Conservation (phyloP, 169 alveolate genomes). For the Plasmodium cynomolgi region DNA sequence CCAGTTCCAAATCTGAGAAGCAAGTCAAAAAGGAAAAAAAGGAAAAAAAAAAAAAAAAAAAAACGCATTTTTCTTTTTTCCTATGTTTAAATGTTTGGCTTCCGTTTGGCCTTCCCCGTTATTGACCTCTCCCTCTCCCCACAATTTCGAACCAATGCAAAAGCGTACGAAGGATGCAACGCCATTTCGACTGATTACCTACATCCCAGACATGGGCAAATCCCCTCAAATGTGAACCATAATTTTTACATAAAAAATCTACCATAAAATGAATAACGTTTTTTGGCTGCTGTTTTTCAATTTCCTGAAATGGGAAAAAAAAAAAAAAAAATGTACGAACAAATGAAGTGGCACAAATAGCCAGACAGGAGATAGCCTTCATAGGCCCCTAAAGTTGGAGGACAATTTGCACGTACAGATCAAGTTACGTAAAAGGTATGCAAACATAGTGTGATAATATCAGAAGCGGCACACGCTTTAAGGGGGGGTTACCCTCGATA, state of each 20-base stretch:
- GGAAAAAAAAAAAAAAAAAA: neutral
- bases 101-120: neutral
- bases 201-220: constrained; percentile 81
- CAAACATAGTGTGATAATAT: neutral
- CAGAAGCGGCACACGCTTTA: neutral
- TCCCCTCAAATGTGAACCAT: constrained; percentile 83
- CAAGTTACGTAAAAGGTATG: neutral
- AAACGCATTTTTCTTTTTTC: neutral
- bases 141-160: neutral
- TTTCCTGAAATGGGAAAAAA: constrained; percentile 73
- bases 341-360: neutral
- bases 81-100: neutral
- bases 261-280: constrained; percentile 81
- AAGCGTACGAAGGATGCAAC: neutral
- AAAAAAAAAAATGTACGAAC: neutral
- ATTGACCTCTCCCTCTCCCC: neutral
- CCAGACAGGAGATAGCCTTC: neutral
- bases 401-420: neutral
- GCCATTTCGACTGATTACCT: constrained; percentile 41
- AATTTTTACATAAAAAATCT: constrained; percentile 83
- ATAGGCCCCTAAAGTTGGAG: neutral
- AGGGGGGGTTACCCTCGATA: neutral
- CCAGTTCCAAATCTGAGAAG: constrained; percentile 86
- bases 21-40: neutral
- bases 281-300: constrained; percentile 80